These are phyloP conservation scores for Suhomyces bolitotheri DNA, from an alignment of 1,139 yeast genomes.

Conservation along the genomic window DNA sequence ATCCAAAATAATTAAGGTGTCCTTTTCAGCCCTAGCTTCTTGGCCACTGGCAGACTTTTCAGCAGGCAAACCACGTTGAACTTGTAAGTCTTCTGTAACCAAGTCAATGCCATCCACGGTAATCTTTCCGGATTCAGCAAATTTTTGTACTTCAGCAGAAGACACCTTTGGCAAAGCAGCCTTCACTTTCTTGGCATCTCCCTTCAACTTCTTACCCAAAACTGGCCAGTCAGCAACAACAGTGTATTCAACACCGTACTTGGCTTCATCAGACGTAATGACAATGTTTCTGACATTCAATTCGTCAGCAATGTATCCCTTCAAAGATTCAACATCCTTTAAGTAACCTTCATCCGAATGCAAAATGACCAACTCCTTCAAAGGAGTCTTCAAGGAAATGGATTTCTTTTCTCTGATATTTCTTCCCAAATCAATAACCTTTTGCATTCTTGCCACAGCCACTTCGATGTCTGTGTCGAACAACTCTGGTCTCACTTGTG, in stretches of 20 bases:
- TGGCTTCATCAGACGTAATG: constrained; percentile 87
- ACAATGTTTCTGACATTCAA: constrained; percentile 86
- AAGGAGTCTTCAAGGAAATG: constrained; percentile 92
- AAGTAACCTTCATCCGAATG: constrained; percentile 77
- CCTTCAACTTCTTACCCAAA: constrained; percentile 93
- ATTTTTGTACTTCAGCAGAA: constrained; percentile 79
- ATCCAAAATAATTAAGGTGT: constrained; percentile 86
- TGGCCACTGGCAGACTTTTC: constrained; percentile 63
- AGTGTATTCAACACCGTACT: constrained; percentile 86
- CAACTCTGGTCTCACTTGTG: constrained; percentile 78
- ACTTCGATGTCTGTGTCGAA: constrained; percentile 76
- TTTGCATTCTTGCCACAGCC: constrained; percentile 95
- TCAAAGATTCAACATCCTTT: constrained; percentile 74
- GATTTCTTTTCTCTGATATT: constrained; percentile 93
- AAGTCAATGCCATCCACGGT: constrained; percentile 88
- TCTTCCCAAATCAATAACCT: constrained; percentile 94
- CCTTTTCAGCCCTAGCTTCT: constrained; percentile 85
- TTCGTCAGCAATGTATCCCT: constrained; percentile 82
- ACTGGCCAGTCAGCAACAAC: constrained; percentile 99
- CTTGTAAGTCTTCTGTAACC: constrained; percentile 84
- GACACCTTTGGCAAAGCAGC: constrained; percentile 83
- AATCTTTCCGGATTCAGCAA: constrained; percentile 70
- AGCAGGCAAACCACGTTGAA: constrained; percentile 80
- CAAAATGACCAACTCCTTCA: constrained; percentile 81
- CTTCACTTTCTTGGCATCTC: constrained; percentile 90